A percentile compares a stretch with the other conserved stretches of the same genome.
Evolutionary conservation across 2,329 filamentous ascomycete genomes (phyloP).

Genomic region (Cyphellophora europaea): DNA sequence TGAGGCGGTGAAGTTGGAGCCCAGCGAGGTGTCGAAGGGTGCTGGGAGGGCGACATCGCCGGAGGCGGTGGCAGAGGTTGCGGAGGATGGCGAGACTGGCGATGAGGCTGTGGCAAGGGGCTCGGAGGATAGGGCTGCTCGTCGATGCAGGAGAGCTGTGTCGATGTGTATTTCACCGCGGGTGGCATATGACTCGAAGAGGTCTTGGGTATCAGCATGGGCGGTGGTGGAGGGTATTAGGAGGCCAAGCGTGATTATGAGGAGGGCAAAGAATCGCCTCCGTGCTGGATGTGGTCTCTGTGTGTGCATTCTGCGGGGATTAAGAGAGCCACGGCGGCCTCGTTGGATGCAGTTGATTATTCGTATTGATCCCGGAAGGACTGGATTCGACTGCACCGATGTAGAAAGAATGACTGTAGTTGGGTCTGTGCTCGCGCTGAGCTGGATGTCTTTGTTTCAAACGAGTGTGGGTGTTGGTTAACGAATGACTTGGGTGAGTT

Average conservation of each 20-base stretch:
- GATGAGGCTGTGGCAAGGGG: conserved; percentile 5
- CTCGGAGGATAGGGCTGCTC: conserved; percentile 5
- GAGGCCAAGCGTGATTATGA: conserved; percentile 9
- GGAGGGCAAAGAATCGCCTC: conserved; percentile 5
- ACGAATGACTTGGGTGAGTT: conserved; percentile 1
- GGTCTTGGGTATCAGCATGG: conserved; percentile 6
- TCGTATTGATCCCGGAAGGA: too few species aligned
- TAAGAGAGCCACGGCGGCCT: background rate
- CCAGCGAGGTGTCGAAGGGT: conserved; percentile 58
- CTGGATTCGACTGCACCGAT: too few species aligned
- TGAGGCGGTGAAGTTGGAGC: conserved; percentile 50
- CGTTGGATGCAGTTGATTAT: too few species aligned
- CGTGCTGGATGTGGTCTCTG: conserved; percentile 20
- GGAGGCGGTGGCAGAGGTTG: conserved; percentile 10
- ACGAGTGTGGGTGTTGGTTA: background rate
- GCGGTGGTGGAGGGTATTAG: conserved; percentile 10
- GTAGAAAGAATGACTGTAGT: too few species aligned
- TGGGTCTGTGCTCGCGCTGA: background rate
- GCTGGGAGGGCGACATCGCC: conserved; percentile 41
- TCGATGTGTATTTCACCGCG: conserved; percentile 17
- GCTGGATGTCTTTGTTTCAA: background rate
- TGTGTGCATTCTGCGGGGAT: background rate
- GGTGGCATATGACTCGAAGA: conserved; percentile 8
- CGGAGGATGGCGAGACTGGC: conserved; percentile 12
- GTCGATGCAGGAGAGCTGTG: conserved; percentile 1